These are phyloP conservation scores for Penicillium arizonense DNA, from an alignment of 495 filamentous ascomycete species.

Conservation along the genomic window DNA sequence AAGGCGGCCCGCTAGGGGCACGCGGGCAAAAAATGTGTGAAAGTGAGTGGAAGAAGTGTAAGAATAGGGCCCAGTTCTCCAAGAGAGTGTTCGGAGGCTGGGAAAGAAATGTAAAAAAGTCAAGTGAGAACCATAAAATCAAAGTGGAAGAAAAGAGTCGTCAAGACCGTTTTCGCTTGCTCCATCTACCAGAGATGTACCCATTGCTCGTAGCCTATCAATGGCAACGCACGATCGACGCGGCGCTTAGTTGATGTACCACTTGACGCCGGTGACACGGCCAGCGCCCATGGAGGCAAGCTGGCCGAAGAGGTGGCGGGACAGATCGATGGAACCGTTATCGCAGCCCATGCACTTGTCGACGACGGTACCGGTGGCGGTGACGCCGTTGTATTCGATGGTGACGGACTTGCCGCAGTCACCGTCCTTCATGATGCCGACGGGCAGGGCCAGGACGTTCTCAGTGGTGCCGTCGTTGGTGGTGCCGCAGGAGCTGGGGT, in stretches of 20 bases:
- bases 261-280: slow-evolving; percentile 31
- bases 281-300: slow-evolving; percentile 30
- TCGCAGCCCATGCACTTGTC: slow-evolving; percentile 77
- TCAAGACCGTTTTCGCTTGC: slow-evolving; percentile 8
- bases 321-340: slow-evolving; percentile 44
- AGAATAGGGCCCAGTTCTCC: background rate
- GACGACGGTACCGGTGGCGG: slow-evolving; percentile 53
- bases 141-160: background rate
- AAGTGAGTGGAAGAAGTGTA: slow-evolving; percentile 1
- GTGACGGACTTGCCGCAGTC: slow-evolving; percentile 67
- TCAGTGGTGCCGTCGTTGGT: slow-evolving; percentile 42
- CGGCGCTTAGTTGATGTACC: slow-evolving; percentile 34
- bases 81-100: background rate
- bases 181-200: slow-evolving; percentile 27
- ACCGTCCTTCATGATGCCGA: slow-evolving; percentile 55
- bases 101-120: slow-evolving; percentile 6
- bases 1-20: slow-evolving; percentile 5
- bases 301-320: slow-evolving; percentile 38
- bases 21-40: slow-evolving; percentile 1
- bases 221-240: slow-evolving; percentile 21
- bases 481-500: slow-evolving; percentile 45
- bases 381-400: slow-evolving; percentile 57
- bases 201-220: slow-evolving; percentile 1
- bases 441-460: slow-evolving; percentile 45
- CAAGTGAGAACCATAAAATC: background rate